Evolutionary conservation across 1,284 basidiomycete species (phyloP).

Genomic region (Mycosarcoma maydis): DNA sequence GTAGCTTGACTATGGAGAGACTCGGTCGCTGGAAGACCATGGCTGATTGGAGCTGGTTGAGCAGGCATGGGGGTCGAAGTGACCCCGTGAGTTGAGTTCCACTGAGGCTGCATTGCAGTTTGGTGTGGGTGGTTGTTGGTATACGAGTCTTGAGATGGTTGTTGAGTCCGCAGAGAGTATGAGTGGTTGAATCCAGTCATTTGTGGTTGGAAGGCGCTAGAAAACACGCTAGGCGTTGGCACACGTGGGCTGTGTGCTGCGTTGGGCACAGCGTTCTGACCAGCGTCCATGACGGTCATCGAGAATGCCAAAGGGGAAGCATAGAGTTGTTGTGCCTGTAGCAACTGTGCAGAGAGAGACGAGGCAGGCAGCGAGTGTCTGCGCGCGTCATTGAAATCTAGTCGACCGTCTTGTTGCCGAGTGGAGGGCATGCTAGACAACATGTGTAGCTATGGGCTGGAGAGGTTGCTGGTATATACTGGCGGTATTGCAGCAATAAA

Average conservation of each 20-base stretch:
- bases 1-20: background rate
- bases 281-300: conserved; percentile 1
- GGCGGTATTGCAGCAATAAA: too few relatives aligned
- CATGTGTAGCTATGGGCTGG: conserved; percentile 4
- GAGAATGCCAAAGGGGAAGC: background rate
- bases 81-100: conserved; percentile 1
- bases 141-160: background rate
- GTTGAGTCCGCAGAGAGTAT: conserved; percentile 5
- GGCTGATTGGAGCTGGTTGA: background rate
- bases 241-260: conserved; percentile 7
- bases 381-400: conserved; percentile 8
- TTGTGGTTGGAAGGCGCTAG: background rate
- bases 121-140: background rate
- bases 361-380: conserved; percentile 16
- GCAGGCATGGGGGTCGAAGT: background rate
- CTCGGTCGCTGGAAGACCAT: conserved; percentile 8
- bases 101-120: background rate
- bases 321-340: conserved; percentile 24
- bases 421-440: conserved; percentile 20
- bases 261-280: conserved; percentile 1
- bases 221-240: background rate
- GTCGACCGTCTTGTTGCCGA: conserved; percentile 24
- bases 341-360: conserved; percentile 16
- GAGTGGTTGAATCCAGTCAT: too few relatives aligned
- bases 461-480: too few relatives aligned